Evolutionary conservation across 805 yeast species (phyloP), one percentile per base, ranked within the genome.

Genomic region (Wickerhamomyces bisporus): DNA sequence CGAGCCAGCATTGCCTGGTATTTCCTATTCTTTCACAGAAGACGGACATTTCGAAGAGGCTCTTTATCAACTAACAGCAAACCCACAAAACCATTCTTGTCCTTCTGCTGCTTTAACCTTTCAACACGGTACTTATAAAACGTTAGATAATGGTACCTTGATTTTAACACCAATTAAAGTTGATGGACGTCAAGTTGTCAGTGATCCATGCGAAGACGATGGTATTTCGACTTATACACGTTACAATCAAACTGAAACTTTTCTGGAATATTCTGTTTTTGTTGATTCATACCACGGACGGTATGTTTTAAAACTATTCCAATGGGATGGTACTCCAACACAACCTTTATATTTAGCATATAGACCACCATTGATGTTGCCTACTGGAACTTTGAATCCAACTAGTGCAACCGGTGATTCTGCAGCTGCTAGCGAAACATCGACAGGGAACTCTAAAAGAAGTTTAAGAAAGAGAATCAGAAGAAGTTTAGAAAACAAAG

Each of bases 1-100:
- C 44, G 99, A 93, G 60, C 99, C 99, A 2, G 91, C 89, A 8
- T 71, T 93, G 30, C 96, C 99, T 2, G 99, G 99, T 27, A 76
- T 91, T 39, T 81, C 94, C 5, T 86, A 81, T 62, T 86, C 96
- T 2, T 93, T 93, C 68, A 89, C 97, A 1, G 81, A 73, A 18
- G 98, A 93, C 62, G 98, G 98, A 5, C 77, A 68, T 60, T 93
- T 73, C 59, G 98, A 93, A 64, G 86, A 85, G 60, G 98, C 98
- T 6, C 58, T 79, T 30, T 93, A 93, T 60, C 80, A 86, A 53
- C 79, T 93, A 19, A 62, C 75, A 0, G 65, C 84, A n/a, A 76
- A 86, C 61, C 68, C 95, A 6, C 57, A 61, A 48, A 72, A 85
- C 52, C 96, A 93, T 49, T 65, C 76, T 3, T 93, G 98, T 64